Evolutionary conservation across 768 basidiomycete genomes (phyloP).

Genomic region (Gautieria morchelliformis): DNA sequence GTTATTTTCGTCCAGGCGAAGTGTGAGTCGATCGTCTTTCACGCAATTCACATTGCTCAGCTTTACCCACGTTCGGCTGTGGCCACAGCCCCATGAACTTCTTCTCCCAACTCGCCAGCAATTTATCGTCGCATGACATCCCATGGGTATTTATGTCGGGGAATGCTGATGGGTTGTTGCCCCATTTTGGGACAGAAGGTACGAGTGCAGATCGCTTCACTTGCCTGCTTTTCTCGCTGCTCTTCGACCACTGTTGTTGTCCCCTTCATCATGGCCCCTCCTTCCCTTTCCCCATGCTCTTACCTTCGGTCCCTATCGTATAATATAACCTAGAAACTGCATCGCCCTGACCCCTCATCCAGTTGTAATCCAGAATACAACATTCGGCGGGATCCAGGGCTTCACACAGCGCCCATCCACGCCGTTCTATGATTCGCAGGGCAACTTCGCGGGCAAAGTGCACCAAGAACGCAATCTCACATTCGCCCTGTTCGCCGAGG

Average conservation of each 20-base stretch:
- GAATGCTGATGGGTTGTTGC: constrained; percentile 57
- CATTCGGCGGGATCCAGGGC: constrained; percentile 12
- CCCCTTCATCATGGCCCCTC: too few species aligned
- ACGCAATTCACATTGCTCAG: neutral
- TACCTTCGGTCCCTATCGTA: too few species aligned
- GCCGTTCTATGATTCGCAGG: neutral
- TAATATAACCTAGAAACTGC: too few species aligned
- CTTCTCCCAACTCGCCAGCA: constrained; percentile 53
- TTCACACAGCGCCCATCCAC: constrained; percentile 9
- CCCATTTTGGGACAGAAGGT: constrained; percentile 59
- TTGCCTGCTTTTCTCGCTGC: neutral
- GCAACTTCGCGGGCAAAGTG: constrained; percentile 9
- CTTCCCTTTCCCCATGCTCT: too few species aligned
- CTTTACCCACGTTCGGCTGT: neutral
- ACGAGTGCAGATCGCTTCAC: too few species aligned
- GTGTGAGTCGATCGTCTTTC: neutral
- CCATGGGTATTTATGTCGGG: constrained; percentile 52
- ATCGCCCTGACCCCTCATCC: neutral
- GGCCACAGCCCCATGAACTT: constrained; percentile 48
- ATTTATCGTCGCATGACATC: constrained; percentile 43
- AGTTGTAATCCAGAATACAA: constrained; percentile 11
- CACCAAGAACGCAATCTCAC: constrained; percentile 11
- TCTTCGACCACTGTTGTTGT: neutral
- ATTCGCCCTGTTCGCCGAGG: constrained; percentile 9
- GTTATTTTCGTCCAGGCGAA: neutral